Evolutionary conservation across 139 green algal species (phyloP).

Genomic region (Zygnema cylindricum): DNA sequence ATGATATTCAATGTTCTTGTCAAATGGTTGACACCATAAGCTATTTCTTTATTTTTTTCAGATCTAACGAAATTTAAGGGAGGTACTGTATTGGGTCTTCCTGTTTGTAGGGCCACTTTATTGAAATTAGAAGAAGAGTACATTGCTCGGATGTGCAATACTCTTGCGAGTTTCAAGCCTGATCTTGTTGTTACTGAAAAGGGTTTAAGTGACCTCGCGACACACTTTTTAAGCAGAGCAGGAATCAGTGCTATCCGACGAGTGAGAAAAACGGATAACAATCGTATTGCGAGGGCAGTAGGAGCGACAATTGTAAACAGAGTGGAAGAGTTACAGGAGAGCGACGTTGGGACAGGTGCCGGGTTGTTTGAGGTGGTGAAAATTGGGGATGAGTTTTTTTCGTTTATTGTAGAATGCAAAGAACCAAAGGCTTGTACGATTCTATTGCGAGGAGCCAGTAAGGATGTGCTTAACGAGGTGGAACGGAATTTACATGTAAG

Average conservation of each 20-base stretch:
- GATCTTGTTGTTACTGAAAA: conserved; percentile 99
- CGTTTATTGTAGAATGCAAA: conserved; percentile 97
- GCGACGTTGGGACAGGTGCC: conserved; percentile 89
- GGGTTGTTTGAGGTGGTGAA: conserved; percentile 97
- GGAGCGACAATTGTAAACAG: conserved; percentile 95
- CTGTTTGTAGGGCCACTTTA: conserved; percentile 72
- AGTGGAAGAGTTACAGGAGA: conserved; percentile 86
- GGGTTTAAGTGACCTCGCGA: conserved; percentile 91
- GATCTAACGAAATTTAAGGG: too few relatives aligned
- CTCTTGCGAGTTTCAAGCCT: conserved; percentile 92
- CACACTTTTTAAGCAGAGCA: conserved; percentile 81
- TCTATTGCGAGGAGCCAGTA: conserved; percentile 64
- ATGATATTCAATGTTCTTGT: too few relatives aligned
- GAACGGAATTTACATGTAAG: conserved; percentile 65
- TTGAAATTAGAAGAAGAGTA: conserved; percentile 97
- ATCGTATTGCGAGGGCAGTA: conserved; percentile 89
- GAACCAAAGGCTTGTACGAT: conserved; percentile 96
- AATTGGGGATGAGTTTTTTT: conserved; percentile 98
- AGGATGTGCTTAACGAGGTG: conserved; percentile 95
- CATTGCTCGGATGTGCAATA: conserved; percentile 78
- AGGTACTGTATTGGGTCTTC: too few relatives aligned
- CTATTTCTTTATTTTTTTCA: too few relatives aligned
- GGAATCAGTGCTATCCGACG: conserved; percentile 93
- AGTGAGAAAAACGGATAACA: conserved; percentile 99
- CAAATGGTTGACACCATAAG: too few relatives aligned